Conservation (phyloP, 2,329 filamentous ascomycete species). For the Thielaviopsis euricoi region DNA sequence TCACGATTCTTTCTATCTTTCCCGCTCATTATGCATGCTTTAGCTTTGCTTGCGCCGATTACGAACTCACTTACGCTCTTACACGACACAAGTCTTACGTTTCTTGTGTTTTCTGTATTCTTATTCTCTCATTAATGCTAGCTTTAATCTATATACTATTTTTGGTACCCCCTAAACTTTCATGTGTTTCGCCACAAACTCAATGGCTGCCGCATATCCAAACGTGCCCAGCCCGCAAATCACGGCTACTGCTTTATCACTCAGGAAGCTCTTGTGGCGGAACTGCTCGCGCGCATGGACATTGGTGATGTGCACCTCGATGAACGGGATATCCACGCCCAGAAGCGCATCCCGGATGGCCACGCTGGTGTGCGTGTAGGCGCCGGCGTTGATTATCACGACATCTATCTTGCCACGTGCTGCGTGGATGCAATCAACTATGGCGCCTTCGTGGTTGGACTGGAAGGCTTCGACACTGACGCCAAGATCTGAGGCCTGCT, state of each 20-base stretch:
- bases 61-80: background rate
- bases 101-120: background rate
- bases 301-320: slow-evolving; percentile 65
- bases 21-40: too few species aligned
- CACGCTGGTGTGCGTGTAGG: slow-evolving; percentile 60
- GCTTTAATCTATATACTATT: slow-evolving; percentile 9
- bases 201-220: slow-evolving; percentile 45
- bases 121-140: background rate
- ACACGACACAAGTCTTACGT: background rate
- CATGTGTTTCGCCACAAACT: slow-evolving; percentile 31
- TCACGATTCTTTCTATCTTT: background rate
- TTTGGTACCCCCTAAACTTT: slow-evolving; percentile 15
- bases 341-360: slow-evolving; percentile 58
- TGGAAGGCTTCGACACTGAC: slow-evolving; percentile 44
- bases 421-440: slow-evolving; percentile 57
- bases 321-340: slow-evolving; percentile 53
- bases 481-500: slow-evolving; percentile 32
- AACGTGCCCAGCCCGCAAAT: slow-evolving; percentile 52
- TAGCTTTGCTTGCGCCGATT: background rate
- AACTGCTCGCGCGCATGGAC: slow-evolving; percentile 55
- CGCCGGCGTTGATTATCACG: slow-evolving; percentile 62
- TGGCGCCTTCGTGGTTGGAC: slow-evolving; percentile 62
- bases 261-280: slow-evolving; percentile 53
- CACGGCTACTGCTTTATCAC: slow-evolving; percentile 59
- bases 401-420: slow-evolving; percentile 42